These are phyloP conservation scores for Stromatinia cepivora DNA, from an alignment of 2,329 filamentous ascomycete species.

Conservation along the genomic window DNA sequence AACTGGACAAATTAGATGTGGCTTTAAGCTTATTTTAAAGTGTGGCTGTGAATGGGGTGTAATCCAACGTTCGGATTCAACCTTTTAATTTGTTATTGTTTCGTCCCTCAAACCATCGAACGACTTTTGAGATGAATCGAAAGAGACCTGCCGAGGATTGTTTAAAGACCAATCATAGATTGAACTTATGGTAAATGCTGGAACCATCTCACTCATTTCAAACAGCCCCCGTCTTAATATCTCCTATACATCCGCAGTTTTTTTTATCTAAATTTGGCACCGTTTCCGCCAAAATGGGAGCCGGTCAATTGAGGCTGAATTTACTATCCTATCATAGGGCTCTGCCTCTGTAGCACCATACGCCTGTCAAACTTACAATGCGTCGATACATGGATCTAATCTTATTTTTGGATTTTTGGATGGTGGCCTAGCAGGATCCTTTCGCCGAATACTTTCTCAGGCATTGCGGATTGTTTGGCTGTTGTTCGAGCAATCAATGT, in stretches of 20 bases:
- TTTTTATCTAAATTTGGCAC: neutral
- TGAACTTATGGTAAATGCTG: neutral
- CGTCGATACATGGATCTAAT: neutral
- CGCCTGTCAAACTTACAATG: neutral
- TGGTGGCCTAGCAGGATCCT: conserved; percentile 2
- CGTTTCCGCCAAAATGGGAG: neutral
- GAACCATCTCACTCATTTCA: neutral
- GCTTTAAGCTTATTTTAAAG: conserved; percentile 17
- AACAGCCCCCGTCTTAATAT: neutral
- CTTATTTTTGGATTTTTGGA: neutral
- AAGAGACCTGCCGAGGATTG: neutral
- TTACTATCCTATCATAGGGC: neutral
- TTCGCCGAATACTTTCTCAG: neutral
- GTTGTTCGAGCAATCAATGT: neutral
- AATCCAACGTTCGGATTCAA: neutral
- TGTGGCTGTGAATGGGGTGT: conserved; percentile 6
- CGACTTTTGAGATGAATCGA: neutral
- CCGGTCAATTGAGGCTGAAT: neutral
- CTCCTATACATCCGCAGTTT: neutral
- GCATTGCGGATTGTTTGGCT: conserved; percentile 2
- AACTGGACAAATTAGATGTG: neutral
- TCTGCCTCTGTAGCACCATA: neutral
- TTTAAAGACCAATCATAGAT: neutral
- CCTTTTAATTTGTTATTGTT: neutral
- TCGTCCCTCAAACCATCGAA: neutral